Base-by-base conservation (phyloP, 2,329 filamentous ascomycete genomes). In the Drechslera avenae region DNA sequence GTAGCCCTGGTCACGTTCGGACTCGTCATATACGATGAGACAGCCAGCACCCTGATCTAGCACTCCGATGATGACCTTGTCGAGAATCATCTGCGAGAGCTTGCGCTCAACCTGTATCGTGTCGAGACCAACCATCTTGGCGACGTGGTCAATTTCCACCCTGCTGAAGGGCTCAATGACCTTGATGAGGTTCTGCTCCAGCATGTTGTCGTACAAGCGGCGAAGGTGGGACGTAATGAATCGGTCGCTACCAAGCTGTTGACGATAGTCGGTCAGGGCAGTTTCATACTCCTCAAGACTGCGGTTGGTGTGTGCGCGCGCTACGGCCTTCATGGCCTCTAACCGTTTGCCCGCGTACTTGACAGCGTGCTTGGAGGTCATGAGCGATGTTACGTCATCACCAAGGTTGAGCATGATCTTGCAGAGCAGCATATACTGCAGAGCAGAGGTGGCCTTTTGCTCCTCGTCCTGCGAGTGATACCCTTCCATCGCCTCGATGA, bases 371-470 rank as follows among this genome's bases (percentile, higher is more conserved):
- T 99, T 99, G 46, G 91, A 95, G 23, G 89, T 86, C 86, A 99
- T 91, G 63, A 99, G 85, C 71, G 89, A 86, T 78, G 93, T 96
- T 74, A 99, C 93, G 75, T 99, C 95, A 79, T 97, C 92, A 61
- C 86, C 91, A 33, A 95, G 83, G 78, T 99, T 99, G 64, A 99
- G 83, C 95, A 99, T 99, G 75, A 99, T 94, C 81, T 99, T 99
- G 86, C 94, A 97, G 30, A 99, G 86, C 46, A 99, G 85, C 94
- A 99, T 99, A 82, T 99, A 99, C 80, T 99, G 94, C 60, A 99
- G 81, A 9, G 94, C 91, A 10, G 93, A 90, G n/a, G 93, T 95
- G n/a, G 95, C 94, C 77, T 92, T 91, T 59, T 83, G 79, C 32
- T 86, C 80, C 72, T 96, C 91, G 63, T 99, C 94, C 74, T 96